Evolutionary conservation across 768 basidiomycete genomes (phyloP).

Genomic region (Calocera viscosa): DNA sequence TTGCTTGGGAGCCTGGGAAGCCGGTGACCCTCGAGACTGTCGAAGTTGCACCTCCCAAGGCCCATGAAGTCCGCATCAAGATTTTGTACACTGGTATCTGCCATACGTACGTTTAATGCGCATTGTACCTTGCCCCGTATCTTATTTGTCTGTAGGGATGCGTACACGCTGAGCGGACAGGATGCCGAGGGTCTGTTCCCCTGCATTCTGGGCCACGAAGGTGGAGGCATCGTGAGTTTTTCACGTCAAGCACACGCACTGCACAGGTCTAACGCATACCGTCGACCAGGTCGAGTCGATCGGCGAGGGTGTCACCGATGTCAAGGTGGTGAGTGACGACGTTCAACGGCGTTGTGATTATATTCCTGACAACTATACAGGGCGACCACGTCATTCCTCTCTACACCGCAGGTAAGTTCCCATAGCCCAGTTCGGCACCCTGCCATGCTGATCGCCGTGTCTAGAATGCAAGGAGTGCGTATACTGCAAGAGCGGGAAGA

Average conservation of each 20-base stretch:
- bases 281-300: slow-evolving; percentile 77
- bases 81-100: slow-evolving; percentile 94
- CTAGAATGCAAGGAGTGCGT: slow-evolving; percentile 92
- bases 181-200: slow-evolving; percentile 94
- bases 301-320: slow-evolving; percentile 83
- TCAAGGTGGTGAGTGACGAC: slow-evolving; percentile 37
- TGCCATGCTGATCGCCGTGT: slow-evolving; percentile 9
- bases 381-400: slow-evolving; percentile 97
- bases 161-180: slow-evolving; percentile 90
- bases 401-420: slow-evolving; percentile 70
- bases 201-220: slow-evolving; percentile 89
- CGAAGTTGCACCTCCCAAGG: slow-evolving; percentile 81
- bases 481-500: slow-evolving; percentile 97
- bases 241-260: too few relatives aligned
- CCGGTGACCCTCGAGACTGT: slow-evolving; percentile 79
- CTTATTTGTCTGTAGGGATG: slow-evolving; percentile 38
- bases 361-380: slow-evolving; percentile 21
- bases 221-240: slow-evolving; percentile 66
- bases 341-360: background rate
- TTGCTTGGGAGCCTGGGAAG: slow-evolving; percentile 90
- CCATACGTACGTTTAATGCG: slow-evolving; percentile 46
- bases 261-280: slow-evolving; percentile 5
- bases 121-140: background rate
- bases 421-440: background rate
- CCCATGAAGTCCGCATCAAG: slow-evolving; percentile 84